Percentiles rank a stretch among this genome's conserved stretches.
phyloP scores from a whole-genome alignment of 768 basidiomycete species.

The Rhodotorula kratochvilovae region DNA sequence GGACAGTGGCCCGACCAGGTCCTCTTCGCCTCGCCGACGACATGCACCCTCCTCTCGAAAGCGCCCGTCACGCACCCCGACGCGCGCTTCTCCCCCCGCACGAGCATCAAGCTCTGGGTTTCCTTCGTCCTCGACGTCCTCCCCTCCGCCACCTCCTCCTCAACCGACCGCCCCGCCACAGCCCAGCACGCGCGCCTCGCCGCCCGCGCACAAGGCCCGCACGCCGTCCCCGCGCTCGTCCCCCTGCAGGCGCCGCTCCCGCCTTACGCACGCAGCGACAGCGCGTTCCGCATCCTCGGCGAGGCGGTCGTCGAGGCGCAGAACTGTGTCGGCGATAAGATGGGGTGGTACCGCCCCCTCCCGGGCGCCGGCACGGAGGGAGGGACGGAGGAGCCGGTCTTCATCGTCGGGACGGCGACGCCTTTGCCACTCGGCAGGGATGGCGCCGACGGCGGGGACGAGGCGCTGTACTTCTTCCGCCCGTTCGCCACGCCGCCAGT shows the following conservation, averaged over 20 bases:
- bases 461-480: constrained; percentile 16
- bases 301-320: constrained; percentile 17
- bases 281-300: background rate
- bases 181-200: background rate
- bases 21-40: background rate
- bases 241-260: background rate
- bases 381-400: background rate
- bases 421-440: background rate
- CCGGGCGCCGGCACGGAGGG: background rate
- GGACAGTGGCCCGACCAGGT: constrained; percentile 21
- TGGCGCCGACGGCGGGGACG: background rate
- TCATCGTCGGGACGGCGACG: constrained; percentile 3
- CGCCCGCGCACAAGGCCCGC: background rate
- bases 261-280: background rate
- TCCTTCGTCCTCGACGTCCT: background rate
- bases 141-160: background rate
- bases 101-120: constrained; percentile 13
- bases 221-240: too few species aligned
- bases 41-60: background rate
- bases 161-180: too few species aligned
- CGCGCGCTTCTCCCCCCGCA: background rate
- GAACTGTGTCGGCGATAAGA: constrained; percentile 11
- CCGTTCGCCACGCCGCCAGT: background rate
- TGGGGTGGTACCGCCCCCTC: background rate
- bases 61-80: background rate